phyloP scores from a whole-genome alignment of 2,329 filamentous ascomycete genomes.

The Fusarium mundagurra region DNA sequence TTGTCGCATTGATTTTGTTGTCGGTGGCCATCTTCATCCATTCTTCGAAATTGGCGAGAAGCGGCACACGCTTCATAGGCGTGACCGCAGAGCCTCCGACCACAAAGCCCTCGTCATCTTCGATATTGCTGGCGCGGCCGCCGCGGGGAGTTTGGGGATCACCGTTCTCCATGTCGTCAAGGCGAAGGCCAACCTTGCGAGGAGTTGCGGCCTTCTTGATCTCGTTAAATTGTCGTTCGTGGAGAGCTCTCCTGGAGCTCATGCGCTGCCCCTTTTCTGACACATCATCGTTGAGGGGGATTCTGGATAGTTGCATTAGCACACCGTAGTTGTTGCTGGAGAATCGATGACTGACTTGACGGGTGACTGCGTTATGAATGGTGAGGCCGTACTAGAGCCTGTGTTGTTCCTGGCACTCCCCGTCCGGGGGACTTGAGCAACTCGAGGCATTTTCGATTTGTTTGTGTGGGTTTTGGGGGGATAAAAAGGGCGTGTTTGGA shows the following conservation, averaged over 20 bases:
- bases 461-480: constrained; percentile 28
- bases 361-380: constrained; percentile 66
- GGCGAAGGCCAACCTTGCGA: constrained; percentile 69
- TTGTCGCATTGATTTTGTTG: constrained; percentile 98
- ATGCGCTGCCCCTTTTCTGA: constrained; percentile 89
- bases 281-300: constrained; percentile 95
- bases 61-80: constrained; percentile 94
- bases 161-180: constrained; percentile 68
- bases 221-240: constrained; percentile 92
- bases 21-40: constrained; percentile 99
- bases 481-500: constrained; percentile 31
- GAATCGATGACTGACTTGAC: constrained; percentile 58
- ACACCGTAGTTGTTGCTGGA: constrained; percentile 9
- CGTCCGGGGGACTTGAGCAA: constrained; percentile 64
- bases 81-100: constrained; percentile 83
- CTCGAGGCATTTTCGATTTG: constrained; percentile 63
- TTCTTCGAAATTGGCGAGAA: constrained; percentile 98
- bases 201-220: constrained; percentile 78
- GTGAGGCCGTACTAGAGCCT: constrained; percentile 59
- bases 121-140: constrained; percentile 49
- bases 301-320: constrained; percentile 61
- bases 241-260: constrained; percentile 85
- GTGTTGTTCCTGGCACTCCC: constrained; percentile 59
- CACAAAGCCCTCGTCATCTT: constrained; percentile 68
- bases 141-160: constrained; percentile 63